phyloP scores from a whole-genome alignment of 2,329 filamentous ascomycete species.

The Alternaria triticina region DNA sequence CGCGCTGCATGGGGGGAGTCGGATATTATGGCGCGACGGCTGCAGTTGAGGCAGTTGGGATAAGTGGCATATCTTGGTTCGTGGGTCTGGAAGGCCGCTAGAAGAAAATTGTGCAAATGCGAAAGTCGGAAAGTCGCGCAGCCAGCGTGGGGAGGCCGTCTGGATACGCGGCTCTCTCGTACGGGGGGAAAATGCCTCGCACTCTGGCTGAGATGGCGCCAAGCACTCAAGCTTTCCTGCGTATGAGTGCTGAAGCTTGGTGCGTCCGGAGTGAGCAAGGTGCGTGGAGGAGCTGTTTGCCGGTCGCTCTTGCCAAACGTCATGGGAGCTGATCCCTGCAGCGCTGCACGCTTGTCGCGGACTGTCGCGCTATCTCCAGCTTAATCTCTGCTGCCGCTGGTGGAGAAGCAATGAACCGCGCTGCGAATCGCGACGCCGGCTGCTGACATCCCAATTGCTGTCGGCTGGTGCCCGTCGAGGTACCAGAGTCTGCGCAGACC shows the following conservation, averaged over 20 bases:
- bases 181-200: constrained; percentile 18
- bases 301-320: constrained; percentile 11
- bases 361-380: constrained; percentile 29
- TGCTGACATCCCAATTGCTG: neutral
- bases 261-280: neutral
- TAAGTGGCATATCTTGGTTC: constrained; percentile 1
- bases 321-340: constrained; percentile 14
- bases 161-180: constrained; percentile 7
- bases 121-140: constrained; percentile 14
- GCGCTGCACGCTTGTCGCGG: constrained; percentile 13
- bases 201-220: neutral
- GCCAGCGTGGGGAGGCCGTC: constrained; percentile 12
- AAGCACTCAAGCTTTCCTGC: constrained; percentile 11
- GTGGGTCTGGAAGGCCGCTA: constrained; percentile 24
- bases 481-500: neutral
- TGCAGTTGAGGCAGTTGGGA: constrained; percentile 4
- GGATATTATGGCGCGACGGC: constrained; percentile 1
- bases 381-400: constrained; percentile 29
- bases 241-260: constrained; percentile 10
- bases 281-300: neutral
- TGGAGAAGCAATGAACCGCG: constrained; percentile 1
- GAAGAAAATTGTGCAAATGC: constrained; percentile 24
- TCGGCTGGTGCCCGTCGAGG: neutral
- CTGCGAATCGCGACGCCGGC: constrained; percentile 14
- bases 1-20: constrained; percentile 8